Conservation (phyloP, 2,329 filamentous ascomycete genomes). For the Pseudocercospora eumusae region DNA sequence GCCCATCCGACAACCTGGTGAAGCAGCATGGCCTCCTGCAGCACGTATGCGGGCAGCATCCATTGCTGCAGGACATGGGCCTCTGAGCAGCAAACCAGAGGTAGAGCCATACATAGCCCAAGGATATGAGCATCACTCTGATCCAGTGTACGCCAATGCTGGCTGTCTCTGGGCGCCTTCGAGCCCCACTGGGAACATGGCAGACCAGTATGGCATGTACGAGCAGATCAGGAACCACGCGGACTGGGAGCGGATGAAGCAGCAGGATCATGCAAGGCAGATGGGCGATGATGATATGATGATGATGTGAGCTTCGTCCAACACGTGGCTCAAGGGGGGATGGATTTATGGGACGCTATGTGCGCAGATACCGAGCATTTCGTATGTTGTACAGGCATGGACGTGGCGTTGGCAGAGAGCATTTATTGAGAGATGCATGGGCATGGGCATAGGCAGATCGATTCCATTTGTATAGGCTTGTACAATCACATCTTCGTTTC, state of each 20-base stretch:
- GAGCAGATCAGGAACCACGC: constrained; percentile 57
- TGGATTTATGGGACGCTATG: neutral
- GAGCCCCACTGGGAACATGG: constrained; percentile 55
- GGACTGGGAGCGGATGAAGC: constrained; percentile 44
- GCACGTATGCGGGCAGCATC: constrained; percentile 36
- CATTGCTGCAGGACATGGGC: constrained; percentile 28
- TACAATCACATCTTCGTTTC: neutral
- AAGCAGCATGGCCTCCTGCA: constrained; percentile 35
- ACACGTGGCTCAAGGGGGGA: neutral
- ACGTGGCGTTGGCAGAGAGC: neutral
- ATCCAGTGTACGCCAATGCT: constrained; percentile 65
- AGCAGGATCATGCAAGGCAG: constrained; percentile 26
- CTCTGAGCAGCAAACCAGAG: constrained; percentile 27
- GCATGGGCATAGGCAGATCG: no score
- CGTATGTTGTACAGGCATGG: constrained; percentile 12
- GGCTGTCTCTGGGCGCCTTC: constrained; percentile 43
- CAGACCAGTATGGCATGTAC: constrained; percentile 67
- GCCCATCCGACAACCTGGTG: constrained; percentile 31
- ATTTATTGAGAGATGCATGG: neutral
- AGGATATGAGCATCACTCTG: constrained; percentile 70
- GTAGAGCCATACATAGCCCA: constrained; percentile 82
- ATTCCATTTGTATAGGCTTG: neutral
- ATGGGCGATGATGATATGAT: constrained; percentile 35
- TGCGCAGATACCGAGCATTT: neutral
- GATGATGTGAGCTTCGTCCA: constrained; percentile 31